Conservation (phyloP, 345 rosid species). For the Eutrema japonicum region DNA sequence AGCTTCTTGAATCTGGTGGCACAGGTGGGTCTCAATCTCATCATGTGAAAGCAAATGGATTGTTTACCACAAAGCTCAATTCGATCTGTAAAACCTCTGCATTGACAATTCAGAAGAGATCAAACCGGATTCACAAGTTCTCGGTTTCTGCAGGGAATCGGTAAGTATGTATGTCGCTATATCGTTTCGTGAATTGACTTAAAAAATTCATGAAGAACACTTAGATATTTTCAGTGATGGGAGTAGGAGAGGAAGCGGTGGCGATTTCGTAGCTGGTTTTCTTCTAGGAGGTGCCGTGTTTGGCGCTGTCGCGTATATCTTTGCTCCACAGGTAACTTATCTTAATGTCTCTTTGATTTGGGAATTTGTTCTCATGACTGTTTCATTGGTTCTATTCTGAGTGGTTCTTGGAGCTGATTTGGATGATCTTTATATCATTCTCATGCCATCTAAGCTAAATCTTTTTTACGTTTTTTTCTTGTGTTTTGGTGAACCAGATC, state of each 20-base stretch:
- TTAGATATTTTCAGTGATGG: neutral
- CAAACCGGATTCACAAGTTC: slow-evolving; percentile 43
- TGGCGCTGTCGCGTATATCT: slow-evolving; percentile 77
- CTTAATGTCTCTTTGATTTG: slow-evolving; percentile 1
- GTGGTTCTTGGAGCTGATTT: neutral
- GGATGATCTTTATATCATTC: slow-evolving; percentile 8
- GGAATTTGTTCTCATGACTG: neutral
- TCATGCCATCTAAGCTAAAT: slow-evolving; percentile 16
- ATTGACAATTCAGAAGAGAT: slow-evolving; percentile 51
- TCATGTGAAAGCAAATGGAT: slow-evolving; percentile 47
- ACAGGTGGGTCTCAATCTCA: slow-evolving; percentile 57
- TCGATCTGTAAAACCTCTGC: slow-evolving; percentile 47
- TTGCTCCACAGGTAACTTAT: slow-evolving; percentile 82
- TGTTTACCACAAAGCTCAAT: slow-evolving; percentile 51
- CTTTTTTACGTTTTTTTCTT: neutral
- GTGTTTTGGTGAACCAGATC: slow-evolving; percentile 51
- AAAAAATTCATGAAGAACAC: neutral
- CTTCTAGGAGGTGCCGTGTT: slow-evolving; percentile 85
- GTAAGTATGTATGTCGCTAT: slow-evolving; percentile 39
- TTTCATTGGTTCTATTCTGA: neutral
- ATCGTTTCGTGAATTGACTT: neutral
- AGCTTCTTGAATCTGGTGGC: slow-evolving; percentile 27
- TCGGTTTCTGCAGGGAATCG: slow-evolving; percentile 65
- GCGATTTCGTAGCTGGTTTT: slow-evolving; percentile 89
- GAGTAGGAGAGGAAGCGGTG: slow-evolving; percentile 64